Evolutionary conservation across 179 eudicot genomes (phyloP), one percentile per base, ranked within the genome.

Genomic region (Spergularia azorica): DNA sequence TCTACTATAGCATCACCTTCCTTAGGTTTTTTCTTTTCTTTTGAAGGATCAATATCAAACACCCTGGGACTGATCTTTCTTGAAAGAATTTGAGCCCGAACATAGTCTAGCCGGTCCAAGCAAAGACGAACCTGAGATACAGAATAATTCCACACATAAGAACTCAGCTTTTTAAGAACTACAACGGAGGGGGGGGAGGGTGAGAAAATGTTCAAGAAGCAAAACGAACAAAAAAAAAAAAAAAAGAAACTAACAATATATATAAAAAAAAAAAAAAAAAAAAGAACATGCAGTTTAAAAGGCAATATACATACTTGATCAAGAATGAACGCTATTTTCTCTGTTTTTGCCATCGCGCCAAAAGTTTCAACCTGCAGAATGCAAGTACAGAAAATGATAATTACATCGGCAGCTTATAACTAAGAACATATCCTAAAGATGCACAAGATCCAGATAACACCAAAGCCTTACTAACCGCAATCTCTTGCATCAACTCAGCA

Each of bases 271-370:
- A 32, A 1, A 32, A 32, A 32, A 32, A 32, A 1, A 32, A 32
- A 32, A 32, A 32, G 2, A 32, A 32, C 36, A 76, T 0, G 48
- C 61, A 63, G 51, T 68, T 77, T 7, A 73, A 64, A 46, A 21
- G 38, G 52, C 21, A 9, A 17, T 20, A 17, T 20, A 64, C 93
- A 51, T 88, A 95, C 99, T 86, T 95, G 99, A 64, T 95, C 99
- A 67, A 95, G 94, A 84, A 95, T 95, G 81, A 95, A 95, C 16
- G 97, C 97, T 67, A 93, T 89, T 77, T 95, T 95, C 83, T 95
- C 97, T 62, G 97, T 95, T 88, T 95, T 95, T 60, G 99, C 99
- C 99, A 95, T 95, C 14, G 97, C 97, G 54, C 99, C 99, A 79
- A 95, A 95, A 58, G 99, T 95, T 79, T 93, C 99, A 62, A 95